phyloP scores from a whole-genome alignment of 768 basidiomycete genomes.

The Xerocomus spinulosus region DNA sequence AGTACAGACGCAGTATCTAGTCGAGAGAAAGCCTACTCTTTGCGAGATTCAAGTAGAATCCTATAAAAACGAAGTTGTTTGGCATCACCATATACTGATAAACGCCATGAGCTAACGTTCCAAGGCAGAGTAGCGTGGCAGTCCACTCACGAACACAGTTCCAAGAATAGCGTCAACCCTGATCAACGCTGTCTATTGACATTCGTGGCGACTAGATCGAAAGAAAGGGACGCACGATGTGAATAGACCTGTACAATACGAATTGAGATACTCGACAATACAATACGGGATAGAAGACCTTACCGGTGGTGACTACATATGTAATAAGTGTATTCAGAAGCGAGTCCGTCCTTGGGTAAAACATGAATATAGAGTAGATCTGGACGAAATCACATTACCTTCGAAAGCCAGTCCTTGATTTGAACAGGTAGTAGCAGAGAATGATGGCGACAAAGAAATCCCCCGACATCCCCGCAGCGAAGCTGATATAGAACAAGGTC shows the following conservation, averaged over 20 bases:
- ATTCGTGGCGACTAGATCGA: neutral
- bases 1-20: neutral
- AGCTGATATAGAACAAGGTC: constrained; percentile 49
- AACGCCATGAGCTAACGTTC: neutral
- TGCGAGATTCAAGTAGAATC: constrained; percentile 46
- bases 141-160: constrained; percentile 33
- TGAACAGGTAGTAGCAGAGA: constrained; percentile 44
- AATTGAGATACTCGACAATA: constrained; percentile 4
- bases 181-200: constrained; percentile 1
- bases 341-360: constrained; percentile 41
- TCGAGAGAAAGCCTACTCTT: constrained; percentile 39
- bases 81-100: constrained; percentile 45
- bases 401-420: constrained; percentile 46
- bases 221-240: constrained; percentile 31
- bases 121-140: too few relatives aligned
- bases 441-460: constrained; percentile 49
- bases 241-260: constrained; percentile 34
- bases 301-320: constrained; percentile 53
- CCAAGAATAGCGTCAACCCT: constrained; percentile 45
- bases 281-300: constrained; percentile 15
- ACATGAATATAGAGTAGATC: neutral
- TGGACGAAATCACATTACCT: constrained; percentile 29
- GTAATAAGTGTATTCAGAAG: constrained; percentile 42
- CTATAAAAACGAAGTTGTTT: constrained; percentile 48
- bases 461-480: constrained; percentile 43